Percentiles rank a stretch among this genome's conserved stretches.
These are phyloP conservation scores for Backusella morwellensis DNA, from an alignment of 192 early-diverging fungal genomes.

Conservation along the genomic window DNA sequence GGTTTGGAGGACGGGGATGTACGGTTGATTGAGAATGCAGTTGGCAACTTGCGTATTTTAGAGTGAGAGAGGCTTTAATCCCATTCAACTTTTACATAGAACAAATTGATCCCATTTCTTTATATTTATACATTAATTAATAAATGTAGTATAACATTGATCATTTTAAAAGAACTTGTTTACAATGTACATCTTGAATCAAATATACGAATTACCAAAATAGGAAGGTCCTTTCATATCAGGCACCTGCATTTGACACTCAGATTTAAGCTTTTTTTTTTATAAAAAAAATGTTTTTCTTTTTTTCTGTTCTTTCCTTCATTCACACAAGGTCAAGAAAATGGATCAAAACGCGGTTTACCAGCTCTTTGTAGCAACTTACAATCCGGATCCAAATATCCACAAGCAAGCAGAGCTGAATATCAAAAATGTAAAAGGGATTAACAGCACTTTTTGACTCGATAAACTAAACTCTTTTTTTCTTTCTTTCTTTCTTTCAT, in stretches of 20 bases:
- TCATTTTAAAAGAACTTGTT: too few relatives aligned
- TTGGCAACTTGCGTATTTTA: conserved; percentile 16
- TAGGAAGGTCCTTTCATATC: not conserved
- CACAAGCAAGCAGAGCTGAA: conserved; percentile 82
- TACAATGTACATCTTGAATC: too few relatives aligned
- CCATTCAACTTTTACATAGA: too few relatives aligned
- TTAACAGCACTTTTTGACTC: not conserved
- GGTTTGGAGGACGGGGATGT: conserved; percentile 34
- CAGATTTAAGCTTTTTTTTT: not conserved
- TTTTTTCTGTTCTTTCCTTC: not conserved
- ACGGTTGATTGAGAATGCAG: conserved; percentile 29
- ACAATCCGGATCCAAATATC: conserved; percentile 74
- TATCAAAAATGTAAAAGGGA: conserved; percentile 60
- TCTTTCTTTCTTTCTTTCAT: too few relatives aligned
- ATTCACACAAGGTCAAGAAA: not conserved
- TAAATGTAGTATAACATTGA: too few relatives aligned
- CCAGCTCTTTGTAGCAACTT: conserved; percentile 72
- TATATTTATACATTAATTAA: not conserved
- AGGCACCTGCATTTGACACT: not conserved
- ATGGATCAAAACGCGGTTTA: conserved; percentile 64
- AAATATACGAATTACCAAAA: not conserved
- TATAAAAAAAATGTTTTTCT: not conserved
- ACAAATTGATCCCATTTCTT: too few relatives aligned
- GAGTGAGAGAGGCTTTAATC: not conserved
- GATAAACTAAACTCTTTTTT: not conserved